Base-by-base conservation (phyloP, 2,329 filamentous ascomycete species). In the Phaeosphaeriaceae sp. region DNA sequence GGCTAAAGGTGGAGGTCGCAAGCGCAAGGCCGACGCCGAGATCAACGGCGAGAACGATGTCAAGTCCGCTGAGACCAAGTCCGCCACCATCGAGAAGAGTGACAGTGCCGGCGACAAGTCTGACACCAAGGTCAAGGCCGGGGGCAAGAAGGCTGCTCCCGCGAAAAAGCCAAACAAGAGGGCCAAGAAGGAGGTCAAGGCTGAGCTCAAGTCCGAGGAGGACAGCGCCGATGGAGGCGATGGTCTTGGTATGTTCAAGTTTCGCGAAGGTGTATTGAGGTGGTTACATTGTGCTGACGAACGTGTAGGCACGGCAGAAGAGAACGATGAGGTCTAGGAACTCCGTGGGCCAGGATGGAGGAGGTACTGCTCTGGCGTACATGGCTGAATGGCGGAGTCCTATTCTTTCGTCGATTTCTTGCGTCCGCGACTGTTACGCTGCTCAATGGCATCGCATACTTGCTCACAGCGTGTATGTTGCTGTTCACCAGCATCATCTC, bases 21-120 rank as follows among this genome's bases (percentile, higher is more conserved):
- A 76, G 67, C 70, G 69, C 63, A 72, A 73, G 64, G 55, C 57
- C 7, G 61, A 64, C 13, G 55, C 49, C 3, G 61, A 60, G 2
- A 52, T 50, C 1, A 58, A 53, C 24, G 48, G 62, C 52, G 64
- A 67, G 58, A 42, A 1, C 28, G 46, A 54, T 26, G 35, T 40
- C 40, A 49, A 50, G 28, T 24, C 30, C 7, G 24, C 21, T 26
- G 28, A 75, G 65, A 67, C 64, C 62, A 71, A 72, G 64, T 49
- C 57, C 23, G 32, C 50, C 5, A 19, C 47, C n/a, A 52, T 40
- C 35, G 35, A 55, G 28, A 47, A 22, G 10, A 42, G 43, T 13
- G 30, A 59, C n/a, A 22, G 17, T n/a, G 13, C 46, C 40, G 49
- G 40, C 44, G 46, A 52, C 47, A 59, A 62, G 49, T 55, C 52